These are phyloP conservation scores for Cyclanthera cordifolia DNA, from an alignment of 306 rosid genomes.

Conservation along the genomic window DNA sequence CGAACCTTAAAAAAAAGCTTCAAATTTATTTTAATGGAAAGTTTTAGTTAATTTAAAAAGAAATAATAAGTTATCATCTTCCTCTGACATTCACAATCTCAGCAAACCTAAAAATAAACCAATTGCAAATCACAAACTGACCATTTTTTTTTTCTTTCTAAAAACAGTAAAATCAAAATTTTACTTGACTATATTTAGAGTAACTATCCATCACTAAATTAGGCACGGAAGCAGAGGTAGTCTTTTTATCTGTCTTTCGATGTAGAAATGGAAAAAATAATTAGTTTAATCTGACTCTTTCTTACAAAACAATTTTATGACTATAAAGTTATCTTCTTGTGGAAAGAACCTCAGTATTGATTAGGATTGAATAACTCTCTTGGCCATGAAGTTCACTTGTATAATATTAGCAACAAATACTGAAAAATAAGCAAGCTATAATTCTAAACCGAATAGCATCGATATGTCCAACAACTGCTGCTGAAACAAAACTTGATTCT, in stretches of 20 bases:
- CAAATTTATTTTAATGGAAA: no score
- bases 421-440: not conserved
- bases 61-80: no score
- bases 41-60: no score
- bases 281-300: not conserved
- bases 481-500: conserved; percentile 2
- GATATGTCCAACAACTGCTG: not conserved
- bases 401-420: not conserved
- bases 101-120: no score
- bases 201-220: no score
- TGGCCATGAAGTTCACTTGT: not conserved
- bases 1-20: no score
- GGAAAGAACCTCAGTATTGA: not conserved
- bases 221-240: not conserved
- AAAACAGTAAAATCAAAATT: no score
- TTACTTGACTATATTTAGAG: no score
- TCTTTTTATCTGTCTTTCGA: no score
- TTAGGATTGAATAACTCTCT: not conserved
- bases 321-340: not conserved
- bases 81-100: no score
- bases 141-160: no score
- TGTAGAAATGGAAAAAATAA: not conserved
- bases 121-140: no score
- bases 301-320: not conserved
- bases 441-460: not conserved